These are phyloP conservation scores for Pleomassaria siparia DNA, from an alignment of 2,329 filamentous ascomycete species.

Conservation along the genomic window DNA sequence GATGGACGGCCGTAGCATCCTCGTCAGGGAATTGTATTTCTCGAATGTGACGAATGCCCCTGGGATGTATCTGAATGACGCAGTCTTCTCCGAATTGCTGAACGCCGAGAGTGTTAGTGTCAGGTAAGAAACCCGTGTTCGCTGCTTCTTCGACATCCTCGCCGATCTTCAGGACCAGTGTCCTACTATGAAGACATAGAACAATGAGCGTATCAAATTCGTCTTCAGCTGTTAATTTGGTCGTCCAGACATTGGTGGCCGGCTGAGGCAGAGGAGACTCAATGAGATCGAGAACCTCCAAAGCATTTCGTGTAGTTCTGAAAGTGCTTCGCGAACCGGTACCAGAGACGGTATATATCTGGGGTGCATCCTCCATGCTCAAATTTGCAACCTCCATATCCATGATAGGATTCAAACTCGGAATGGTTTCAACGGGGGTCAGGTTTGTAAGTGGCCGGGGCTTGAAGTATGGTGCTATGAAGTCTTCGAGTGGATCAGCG, in stretches of 20 bases:
- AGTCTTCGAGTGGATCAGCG: conserved; percentile 69
- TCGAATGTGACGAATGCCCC: conserved; percentile 88
- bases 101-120: conserved; percentile 85
- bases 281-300: conserved; percentile 94
- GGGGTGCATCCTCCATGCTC: conserved; percentile 88
- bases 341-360: conserved; percentile 92
- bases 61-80: conserved; percentile 92
- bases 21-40: conserved; percentile 50
- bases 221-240: conserved; percentile 78
- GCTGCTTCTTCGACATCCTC: conserved; percentile 96
- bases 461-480: conserved; percentile 81
- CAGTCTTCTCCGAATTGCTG: conserved; percentile 94
- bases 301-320: conserved; percentile 85
- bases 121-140: conserved; percentile 87
- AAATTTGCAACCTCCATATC: conserved; percentile 91
- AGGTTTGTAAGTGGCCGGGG: conserved; percentile 79
- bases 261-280: conserved; percentile 86
- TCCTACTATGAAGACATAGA: conserved; percentile 88
- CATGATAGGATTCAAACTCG: conserved; percentile 87
- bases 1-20: conserved; percentile 23
- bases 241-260: conserved; percentile 93
- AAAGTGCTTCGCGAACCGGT: conserved; percentile 87
- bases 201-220: conserved; percentile 93
- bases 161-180: conserved; percentile 89
- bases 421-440: conserved; percentile 78